These are phyloP conservation scores for Beauveria bassiana DNA, from an alignment of 2,329 filamentous ascomycete genomes.

Conservation along the genomic window DNA sequence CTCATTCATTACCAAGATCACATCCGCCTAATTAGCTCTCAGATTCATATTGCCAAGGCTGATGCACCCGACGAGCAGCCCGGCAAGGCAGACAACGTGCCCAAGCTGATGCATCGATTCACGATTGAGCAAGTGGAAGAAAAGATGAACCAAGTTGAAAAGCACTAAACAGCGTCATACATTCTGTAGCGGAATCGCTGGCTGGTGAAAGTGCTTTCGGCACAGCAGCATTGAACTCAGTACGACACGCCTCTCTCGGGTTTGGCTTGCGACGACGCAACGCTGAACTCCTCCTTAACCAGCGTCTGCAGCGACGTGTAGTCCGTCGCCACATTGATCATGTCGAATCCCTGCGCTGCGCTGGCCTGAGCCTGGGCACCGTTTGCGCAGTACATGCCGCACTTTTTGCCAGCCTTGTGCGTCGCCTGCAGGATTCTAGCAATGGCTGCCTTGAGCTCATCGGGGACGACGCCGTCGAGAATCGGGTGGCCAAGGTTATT, in stretches of 20 bases:
- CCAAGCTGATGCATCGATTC: slow-evolving; percentile 75
- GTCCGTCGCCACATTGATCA: slow-evolving; percentile 53
- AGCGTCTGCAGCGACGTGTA: slow-evolving; percentile 39
- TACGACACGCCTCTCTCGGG: slow-evolving; percentile 34
- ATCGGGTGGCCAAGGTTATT: slow-evolving; percentile 58
- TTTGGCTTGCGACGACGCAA: slow-evolving; percentile 26
- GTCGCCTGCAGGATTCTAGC: slow-evolving; percentile 49
- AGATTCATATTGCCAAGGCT: slow-evolving; percentile 58
- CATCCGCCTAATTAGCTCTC: neutral
- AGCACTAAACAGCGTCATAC: slow-evolving; percentile 1
- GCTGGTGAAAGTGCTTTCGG: neutral
- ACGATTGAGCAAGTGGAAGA: slow-evolving; percentile 56
- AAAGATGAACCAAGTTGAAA: slow-evolving; percentile 57
- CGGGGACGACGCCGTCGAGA: slow-evolving; percentile 49
- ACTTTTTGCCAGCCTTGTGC: slow-evolving; percentile 56
- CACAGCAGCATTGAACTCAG: slow-evolving; percentile 18
- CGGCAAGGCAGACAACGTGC: slow-evolving; percentile 47
- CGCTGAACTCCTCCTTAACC: slow-evolving; percentile 38
- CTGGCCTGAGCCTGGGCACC: slow-evolving; percentile 49
- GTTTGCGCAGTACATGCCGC: slow-evolving; percentile 50
- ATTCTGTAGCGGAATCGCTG: too few species aligned
- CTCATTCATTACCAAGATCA: neutral
- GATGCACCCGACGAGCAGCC: slow-evolving; percentile 43
- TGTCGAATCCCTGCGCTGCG: slow-evolving; percentile 51
- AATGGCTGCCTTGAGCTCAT: slow-evolving; percentile 52